These are phyloP conservation scores for Mycena filopes DNA, from an alignment of 768 basidiomycete species.

Conservation along the genomic window DNA sequence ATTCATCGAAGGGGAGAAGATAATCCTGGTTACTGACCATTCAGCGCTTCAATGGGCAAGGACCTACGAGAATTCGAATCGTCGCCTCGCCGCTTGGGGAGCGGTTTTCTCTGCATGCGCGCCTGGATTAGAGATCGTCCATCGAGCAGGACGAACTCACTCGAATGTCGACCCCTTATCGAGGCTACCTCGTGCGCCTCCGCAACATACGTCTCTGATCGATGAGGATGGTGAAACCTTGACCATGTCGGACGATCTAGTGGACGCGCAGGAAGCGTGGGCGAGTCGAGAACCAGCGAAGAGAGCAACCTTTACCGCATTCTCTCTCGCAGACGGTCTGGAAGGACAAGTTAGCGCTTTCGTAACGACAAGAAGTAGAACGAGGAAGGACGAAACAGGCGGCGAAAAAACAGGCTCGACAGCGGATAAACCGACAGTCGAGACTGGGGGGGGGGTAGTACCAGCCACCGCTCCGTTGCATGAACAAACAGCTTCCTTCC, in stretches of 20 bases:
- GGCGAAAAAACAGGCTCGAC: too few species aligned
- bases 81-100: conserved; percentile 38
- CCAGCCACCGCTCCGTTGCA: too few species aligned
- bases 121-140: conserved; percentile 10
- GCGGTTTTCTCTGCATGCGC: conserved; percentile 34
- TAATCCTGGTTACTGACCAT: conserved; percentile 29
- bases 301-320: too few species aligned
- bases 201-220: not conserved
- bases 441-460: too few species aligned
- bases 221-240: not conserved
- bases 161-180: conserved; percentile 22
- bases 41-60: conserved; percentile 21
- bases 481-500: too few species aligned
- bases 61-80: conserved; percentile 23
- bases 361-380: too few species aligned
- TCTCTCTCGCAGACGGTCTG: too few species aligned
- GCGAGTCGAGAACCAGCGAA: too few species aligned
- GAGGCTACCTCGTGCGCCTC: not conserved
- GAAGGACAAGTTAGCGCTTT: too few species aligned
- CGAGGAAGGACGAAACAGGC: too few species aligned
- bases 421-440: too few species aligned
- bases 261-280: not conserved
- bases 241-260: not conserved
- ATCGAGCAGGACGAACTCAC: conserved; percentile 8
- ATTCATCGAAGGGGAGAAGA: conserved; percentile 42